Percentiles rank a stretch among this genome's conserved stretches.
These are phyloP conservation scores for Aspergillus biplanus DNA, from an alignment of 495 filamentous ascomycete genomes.

Conservation along the genomic window DNA sequence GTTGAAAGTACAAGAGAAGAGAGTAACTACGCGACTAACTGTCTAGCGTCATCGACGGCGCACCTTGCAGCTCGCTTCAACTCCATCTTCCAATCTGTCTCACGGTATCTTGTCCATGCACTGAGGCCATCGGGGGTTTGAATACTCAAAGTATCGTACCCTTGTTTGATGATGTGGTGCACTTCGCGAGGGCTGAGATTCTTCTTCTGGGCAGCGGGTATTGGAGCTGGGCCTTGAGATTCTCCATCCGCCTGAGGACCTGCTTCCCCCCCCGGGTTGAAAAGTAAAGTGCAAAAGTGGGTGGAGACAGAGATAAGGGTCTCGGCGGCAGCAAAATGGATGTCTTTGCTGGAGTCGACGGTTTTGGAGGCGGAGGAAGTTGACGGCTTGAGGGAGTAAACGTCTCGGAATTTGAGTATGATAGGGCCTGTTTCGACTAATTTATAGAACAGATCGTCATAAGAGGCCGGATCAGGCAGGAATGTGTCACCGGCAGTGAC, in stretches of 20 bases:
- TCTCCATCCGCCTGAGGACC: slow-evolving; percentile 36
- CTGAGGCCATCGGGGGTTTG: slow-evolving; percentile 82
- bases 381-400: slow-evolving; percentile 51
- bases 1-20: background rate
- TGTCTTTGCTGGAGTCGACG: slow-evolving; percentile 26
- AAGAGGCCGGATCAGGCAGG: slow-evolving; percentile 84
- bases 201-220: slow-evolving; percentile 51
- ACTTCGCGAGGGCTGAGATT: slow-evolving; percentile 83
- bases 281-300: slow-evolving; percentile 85
- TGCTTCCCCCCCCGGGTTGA: slow-evolving; percentile 56
- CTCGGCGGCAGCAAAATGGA: slow-evolving; percentile 64
- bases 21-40: slow-evolving; percentile 39
- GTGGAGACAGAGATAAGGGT: slow-evolving; percentile 81
- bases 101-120: slow-evolving; percentile 72
- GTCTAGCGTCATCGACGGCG: slow-evolving; percentile 60
- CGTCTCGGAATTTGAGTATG: slow-evolving; percentile 79
- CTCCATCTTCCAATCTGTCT: slow-evolving; percentile 66
- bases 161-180: slow-evolving; percentile 88
- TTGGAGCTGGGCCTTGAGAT: slow-evolving; percentile 26
- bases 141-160: slow-evolving; percentile 91
- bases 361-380: slow-evolving; percentile 20
- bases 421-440: slow-evolving; percentile 89
- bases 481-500: slow-evolving; percentile 90
- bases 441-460: slow-evolving; percentile 98
- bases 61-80: slow-evolving; percentile 84